Conservation (phyloP, 83 land plant genomes). For the Isoetes engelmannii region DNA sequence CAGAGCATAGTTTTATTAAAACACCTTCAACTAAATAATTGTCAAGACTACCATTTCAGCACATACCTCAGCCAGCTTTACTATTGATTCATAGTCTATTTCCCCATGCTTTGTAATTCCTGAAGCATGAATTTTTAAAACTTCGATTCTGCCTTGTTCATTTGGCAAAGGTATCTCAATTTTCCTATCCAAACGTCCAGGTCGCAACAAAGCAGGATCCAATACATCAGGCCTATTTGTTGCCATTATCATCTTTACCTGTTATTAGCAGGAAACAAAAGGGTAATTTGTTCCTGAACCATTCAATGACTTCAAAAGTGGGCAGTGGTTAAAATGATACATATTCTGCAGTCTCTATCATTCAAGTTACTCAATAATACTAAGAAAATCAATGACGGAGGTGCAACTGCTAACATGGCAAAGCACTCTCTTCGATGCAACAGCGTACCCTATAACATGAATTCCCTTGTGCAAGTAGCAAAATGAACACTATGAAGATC, state of each 20-base stretch:
- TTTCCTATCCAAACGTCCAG: conserved; percentile 83
- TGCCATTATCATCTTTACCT: conserved; percentile 98
- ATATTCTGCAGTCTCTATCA: too few relatives aligned
- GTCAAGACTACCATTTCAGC: background rate
- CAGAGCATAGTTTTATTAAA: background rate
- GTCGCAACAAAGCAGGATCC: conserved; percentile 91
- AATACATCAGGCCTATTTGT: conserved; percentile 87
- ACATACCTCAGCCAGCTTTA: conserved; percentile 81
- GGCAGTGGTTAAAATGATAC: too few relatives aligned
- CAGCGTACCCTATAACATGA: too few relatives aligned
- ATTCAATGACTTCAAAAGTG: too few relatives aligned
- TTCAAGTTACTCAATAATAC: too few relatives aligned
- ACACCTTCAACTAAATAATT: background rate
- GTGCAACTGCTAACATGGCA: too few relatives aligned
- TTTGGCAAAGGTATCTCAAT: conserved; percentile 90
- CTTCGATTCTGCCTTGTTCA: conserved; percentile 83
- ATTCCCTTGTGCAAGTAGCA: too few relatives aligned
- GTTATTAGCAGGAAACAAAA: background rate
- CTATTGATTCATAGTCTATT: conserved; percentile 90
- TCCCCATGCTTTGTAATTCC: conserved; percentile 94
- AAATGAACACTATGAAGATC: too few relatives aligned
- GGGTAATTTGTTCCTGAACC: too few relatives aligned
- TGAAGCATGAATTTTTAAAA: conserved; percentile 86
- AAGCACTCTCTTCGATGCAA: too few relatives aligned
- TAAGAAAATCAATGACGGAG: too few relatives aligned